phyloP scores from a whole-genome alignment of 768 basidiomycete species.

The Naganishia kalamii region DNA sequence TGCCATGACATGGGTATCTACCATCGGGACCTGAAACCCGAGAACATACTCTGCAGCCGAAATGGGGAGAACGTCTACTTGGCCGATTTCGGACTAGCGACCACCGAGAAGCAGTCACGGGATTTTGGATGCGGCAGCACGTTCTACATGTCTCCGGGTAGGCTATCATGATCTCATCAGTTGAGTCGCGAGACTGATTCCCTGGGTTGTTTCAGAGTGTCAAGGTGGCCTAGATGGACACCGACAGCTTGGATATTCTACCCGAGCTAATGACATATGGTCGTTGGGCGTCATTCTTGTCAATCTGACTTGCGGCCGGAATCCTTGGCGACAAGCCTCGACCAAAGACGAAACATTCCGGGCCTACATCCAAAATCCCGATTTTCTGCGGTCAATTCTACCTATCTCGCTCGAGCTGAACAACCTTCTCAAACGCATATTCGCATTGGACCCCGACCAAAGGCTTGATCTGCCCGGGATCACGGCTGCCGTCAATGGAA shows the following conservation, averaged over 20 bases:
- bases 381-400: constrained; percentile 62
- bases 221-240: constrained; percentile 53
- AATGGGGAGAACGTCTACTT: constrained; percentile 68
- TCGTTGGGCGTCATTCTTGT: constrained; percentile 74
- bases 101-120: constrained; percentile 71
- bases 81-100: constrained; percentile 91
- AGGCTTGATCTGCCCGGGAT: constrained; percentile 64
- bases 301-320: constrained; percentile 71
- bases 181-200: neutral
- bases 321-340: constrained; percentile 69
- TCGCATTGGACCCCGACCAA: constrained; percentile 58
- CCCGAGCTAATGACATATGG: constrained; percentile 85
- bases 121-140: constrained; percentile 94
- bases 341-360: constrained; percentile 66
- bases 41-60: constrained; percentile 70
- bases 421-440: constrained; percentile 63
- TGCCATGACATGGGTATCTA: constrained; percentile 87
- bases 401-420: constrained; percentile 67
- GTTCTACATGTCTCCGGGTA: constrained; percentile 93
- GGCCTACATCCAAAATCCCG: constrained; percentile 61
- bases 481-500: constrained; percentile 53
- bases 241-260: constrained; percentile 56
- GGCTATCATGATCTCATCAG: constrained; percentile 9
- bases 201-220: constrained; percentile 43
- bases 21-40: constrained; percentile 95